These are phyloP conservation scores for Solanum paucissectum DNA, from an alignment of 257 asterid species.

Conservation along the genomic window DNA sequence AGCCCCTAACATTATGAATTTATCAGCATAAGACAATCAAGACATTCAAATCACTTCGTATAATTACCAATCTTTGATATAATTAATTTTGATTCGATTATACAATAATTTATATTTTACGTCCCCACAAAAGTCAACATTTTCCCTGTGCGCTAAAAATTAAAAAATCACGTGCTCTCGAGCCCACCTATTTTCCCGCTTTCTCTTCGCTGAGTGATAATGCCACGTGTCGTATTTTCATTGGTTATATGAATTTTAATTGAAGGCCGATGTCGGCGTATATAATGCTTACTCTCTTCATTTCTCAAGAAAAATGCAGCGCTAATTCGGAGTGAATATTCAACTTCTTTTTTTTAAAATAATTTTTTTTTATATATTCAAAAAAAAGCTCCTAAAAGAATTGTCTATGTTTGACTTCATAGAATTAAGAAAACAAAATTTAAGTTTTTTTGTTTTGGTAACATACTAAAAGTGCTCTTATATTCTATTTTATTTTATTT, in stretches of 20 bases:
- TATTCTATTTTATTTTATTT: too few species aligned
- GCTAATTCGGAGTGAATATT: not conserved
- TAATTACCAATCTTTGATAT: not conserved
- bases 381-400: too few species aligned
- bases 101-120: not conserved
- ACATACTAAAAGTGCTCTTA: not conserved
- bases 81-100: not conserved
- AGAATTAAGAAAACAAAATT: too few species aligned
- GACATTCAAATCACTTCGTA: too few species aligned
- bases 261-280: not conserved
- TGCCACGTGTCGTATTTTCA: not conserved
- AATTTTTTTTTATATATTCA: not conserved
- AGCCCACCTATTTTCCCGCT: not conserved
- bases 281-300: not conserved
- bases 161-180: slow-evolving; percentile 6
- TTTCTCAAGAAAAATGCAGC: not conserved
- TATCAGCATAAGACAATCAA: too few species aligned
- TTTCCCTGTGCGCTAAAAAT: not conserved
- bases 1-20: not conserved
- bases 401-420: too few species aligned
- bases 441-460: not conserved
- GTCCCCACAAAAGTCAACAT: not conserved
- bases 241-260: not conserved
- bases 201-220: not conserved
- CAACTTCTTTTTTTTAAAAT: not conserved